A percentile compares a stretch with the other conserved stretches of the same genome.
These are phyloP conservation scores for Rubia peregrina DNA, from an alignment of 305 asterid genomes.

Conservation along the genomic window DNA sequence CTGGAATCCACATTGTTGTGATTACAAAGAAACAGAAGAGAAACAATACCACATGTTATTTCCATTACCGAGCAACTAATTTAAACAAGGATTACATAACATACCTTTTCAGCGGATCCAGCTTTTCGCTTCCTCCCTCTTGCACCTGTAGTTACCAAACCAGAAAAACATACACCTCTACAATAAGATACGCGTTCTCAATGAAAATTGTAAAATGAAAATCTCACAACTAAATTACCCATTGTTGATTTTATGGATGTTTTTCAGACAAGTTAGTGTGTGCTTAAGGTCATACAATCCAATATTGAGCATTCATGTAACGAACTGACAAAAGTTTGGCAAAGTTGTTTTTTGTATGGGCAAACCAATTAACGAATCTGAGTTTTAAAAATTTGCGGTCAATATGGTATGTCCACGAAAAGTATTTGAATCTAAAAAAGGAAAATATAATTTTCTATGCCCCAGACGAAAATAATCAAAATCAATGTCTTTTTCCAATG, in stretches of 20 bases:
- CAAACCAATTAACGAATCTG: neutral
- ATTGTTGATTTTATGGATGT: neutral
- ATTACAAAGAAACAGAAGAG: neutral
- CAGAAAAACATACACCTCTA: neutral
- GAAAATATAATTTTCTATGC: neutral
- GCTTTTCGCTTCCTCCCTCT: slow-evolving; percentile 31
- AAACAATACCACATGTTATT: neutral
- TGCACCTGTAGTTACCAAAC: slow-evolving; percentile 21
- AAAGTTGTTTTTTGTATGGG: neutral
- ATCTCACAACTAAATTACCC: neutral
- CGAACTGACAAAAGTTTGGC: neutral
- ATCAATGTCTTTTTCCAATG: neutral
- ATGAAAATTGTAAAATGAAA: neutral
- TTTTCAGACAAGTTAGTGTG: neutral
- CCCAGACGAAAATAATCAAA: neutral
- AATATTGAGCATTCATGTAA: neutral
- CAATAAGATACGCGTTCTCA: neutral
- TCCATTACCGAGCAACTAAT: neutral
- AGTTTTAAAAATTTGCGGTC: neutral
- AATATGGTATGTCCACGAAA: neutral
- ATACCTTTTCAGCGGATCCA: slow-evolving; percentile 26
- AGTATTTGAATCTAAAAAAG: neutral
- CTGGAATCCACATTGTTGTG: neutral
- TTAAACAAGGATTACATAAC: neutral
- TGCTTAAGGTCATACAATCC: neutral